Conservation (phyloP, 108 stramenopile species). For the Cyclostephanos invisitatus region DNA sequence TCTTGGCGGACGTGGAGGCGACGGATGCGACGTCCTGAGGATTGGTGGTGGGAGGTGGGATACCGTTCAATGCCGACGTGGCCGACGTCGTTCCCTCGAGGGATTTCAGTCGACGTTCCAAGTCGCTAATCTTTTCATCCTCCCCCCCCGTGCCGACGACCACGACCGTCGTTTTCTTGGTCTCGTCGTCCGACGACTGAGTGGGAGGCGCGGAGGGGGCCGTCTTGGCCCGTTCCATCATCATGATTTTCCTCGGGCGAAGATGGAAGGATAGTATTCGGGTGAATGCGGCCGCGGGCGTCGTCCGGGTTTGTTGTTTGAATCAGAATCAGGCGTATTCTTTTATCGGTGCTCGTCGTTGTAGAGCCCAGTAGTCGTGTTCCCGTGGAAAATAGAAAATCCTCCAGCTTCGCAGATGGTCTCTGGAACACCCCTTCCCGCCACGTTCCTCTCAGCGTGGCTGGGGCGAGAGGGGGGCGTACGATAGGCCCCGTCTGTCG, state of each 20-base stretch:
- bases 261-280: neutral
- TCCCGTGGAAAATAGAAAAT: no score
- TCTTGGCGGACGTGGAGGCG: conserved; percentile 17
- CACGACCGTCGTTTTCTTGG: conserved; percentile 1
- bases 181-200: conserved; percentile 4
- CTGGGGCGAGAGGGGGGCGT: no score
- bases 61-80: neutral
- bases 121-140: conserved; percentile 57
- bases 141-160: conserved; percentile 11
- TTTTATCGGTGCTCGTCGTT: no score
- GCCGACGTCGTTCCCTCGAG: conserved; percentile 29
- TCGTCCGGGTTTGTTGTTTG: no score
- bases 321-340: no score
- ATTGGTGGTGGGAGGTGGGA: conserved; percentile 3
- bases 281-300: no score
- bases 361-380: no score
- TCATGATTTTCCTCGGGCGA: conserved; percentile 28
- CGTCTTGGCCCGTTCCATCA: conserved; percentile 47
- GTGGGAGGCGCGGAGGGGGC: conserved; percentile 24
- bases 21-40: conserved; percentile 1
- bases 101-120: conserved; percentile 66
- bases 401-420: no score
- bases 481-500: neutral
- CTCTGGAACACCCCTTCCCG: no score
- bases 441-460: no score